Evolutionary conservation across 306 rosid species (phyloP).

Genomic region (Carpinus fangiana): DNA sequence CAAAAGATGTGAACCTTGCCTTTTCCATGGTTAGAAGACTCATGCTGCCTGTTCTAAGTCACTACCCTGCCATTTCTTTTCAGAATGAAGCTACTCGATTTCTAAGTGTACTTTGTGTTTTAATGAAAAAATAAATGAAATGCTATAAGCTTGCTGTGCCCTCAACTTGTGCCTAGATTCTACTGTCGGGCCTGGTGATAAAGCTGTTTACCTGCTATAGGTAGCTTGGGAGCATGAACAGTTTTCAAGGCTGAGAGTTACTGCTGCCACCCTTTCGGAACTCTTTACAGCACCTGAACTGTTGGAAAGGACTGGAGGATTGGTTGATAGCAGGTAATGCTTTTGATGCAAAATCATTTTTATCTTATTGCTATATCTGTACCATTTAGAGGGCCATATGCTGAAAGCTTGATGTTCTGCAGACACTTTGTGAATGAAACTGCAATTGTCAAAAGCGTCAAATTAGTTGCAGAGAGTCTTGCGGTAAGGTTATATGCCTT

Average conservation of each 20-base stretch:
- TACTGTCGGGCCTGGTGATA: constrained; percentile 34
- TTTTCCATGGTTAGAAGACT: too few relatives aligned
- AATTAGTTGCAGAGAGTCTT: constrained; percentile 93
- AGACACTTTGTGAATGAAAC: constrained; percentile 70
- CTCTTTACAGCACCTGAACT: constrained; percentile 80
- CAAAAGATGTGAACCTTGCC: too few relatives aligned
- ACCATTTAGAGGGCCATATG: constrained; percentile 22
- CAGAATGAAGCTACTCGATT: not conserved
- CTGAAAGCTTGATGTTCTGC: constrained; percentile 49
- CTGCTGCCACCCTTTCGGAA: constrained; percentile 92
- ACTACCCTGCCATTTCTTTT: not conserved
- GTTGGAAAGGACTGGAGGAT: constrained; percentile 82
- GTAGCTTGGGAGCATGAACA: constrained; percentile 99
- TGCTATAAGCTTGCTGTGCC: constrained; percentile 4
- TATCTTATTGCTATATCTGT: constrained; percentile 23
- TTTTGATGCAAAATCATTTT: constrained; percentile 18
- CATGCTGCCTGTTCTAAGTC: too few relatives aligned
- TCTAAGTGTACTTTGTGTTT: constrained; percentile 12
- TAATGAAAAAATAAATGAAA: constrained; percentile 8
- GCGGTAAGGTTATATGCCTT: constrained; percentile 57
- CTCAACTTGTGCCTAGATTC: constrained; percentile 15
- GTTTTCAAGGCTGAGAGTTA: constrained; percentile 93
- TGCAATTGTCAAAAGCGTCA: constrained; percentile 75
- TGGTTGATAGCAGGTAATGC: constrained; percentile 78
- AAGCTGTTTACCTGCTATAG: constrained; percentile 60